Conservation (phyloP, 106 monocot species). For the Acorus calamus region DNA sequence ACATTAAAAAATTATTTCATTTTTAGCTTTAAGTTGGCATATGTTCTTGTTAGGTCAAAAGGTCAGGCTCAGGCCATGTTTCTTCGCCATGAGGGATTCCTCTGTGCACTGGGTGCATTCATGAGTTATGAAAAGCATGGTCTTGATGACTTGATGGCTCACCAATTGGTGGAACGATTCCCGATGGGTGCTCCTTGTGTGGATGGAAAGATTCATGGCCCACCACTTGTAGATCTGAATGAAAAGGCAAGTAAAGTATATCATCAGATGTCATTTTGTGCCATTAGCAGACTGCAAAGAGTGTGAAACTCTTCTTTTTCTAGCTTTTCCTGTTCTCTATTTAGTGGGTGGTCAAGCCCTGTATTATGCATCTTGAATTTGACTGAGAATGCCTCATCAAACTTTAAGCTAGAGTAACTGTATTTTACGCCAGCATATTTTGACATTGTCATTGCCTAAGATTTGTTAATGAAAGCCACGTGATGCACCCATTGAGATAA, state of each 20-base stretch:
- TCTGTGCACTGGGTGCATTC: slow-evolving; percentile 92
- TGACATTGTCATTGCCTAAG: too few species aligned
- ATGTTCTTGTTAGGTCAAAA: slow-evolving; percentile 57
- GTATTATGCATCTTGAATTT: too few species aligned
- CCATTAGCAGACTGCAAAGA: too few species aligned
- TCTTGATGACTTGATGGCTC: slow-evolving; percentile 80
- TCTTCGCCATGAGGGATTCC: slow-evolving; percentile 93
- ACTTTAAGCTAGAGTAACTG: too few species aligned
- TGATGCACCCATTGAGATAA: too few species aligned
- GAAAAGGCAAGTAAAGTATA: slow-evolving; percentile 54
- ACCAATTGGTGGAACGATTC: slow-evolving; percentile 92
- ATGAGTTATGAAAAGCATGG: slow-evolving; percentile 99
- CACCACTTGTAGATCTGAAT: slow-evolving; percentile 81
- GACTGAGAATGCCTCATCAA: too few species aligned
- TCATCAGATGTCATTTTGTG: too few species aligned
- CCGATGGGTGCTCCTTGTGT: slow-evolving; percentile 91
- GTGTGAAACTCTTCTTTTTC: too few species aligned
- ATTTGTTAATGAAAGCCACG: too few species aligned
- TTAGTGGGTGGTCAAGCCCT: too few species aligned
- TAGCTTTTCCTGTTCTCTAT: too few species aligned
- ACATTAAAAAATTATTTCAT: neutral
- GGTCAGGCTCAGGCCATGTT: slow-evolving; percentile 98
- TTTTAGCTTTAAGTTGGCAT: neutral
- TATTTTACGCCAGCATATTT: too few species aligned
- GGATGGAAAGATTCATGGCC: slow-evolving; percentile 75